Conservation (phyloP, 768 basidiomycete genomes). For the Suillus alpinus region DNA sequence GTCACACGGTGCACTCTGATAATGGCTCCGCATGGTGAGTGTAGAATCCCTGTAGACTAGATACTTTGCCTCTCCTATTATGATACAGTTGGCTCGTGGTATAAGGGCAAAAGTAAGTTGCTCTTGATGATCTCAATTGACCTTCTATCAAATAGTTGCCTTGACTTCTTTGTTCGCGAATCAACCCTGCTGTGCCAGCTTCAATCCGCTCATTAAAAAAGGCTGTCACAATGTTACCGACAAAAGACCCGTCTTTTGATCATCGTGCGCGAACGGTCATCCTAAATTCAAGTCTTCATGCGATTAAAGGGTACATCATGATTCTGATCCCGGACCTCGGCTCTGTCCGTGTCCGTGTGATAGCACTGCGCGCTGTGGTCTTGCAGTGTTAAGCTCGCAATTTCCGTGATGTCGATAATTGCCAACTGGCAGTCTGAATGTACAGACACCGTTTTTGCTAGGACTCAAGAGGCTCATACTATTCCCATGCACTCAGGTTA, state of each 20-base stretch:
- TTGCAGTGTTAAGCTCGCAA: background rate
- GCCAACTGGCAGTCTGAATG: background rate
- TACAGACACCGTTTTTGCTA: background rate
- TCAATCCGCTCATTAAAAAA: background rate
- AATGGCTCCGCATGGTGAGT: background rate
- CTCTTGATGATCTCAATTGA: background rate
- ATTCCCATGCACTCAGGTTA: background rate
- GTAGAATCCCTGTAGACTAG: background rate
- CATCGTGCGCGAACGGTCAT: background rate
- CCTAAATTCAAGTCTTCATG: background rate
- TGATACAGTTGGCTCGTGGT: background rate
- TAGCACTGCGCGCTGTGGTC: background rate
- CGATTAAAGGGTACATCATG: background rate
- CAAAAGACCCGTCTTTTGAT: background rate
- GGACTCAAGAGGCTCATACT: background rate
- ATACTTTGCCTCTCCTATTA: too few relatives aligned
- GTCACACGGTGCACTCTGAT: background rate
- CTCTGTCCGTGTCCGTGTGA: background rate
- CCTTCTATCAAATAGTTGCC: too few relatives aligned
- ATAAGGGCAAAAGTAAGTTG: background rate
- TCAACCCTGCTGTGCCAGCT: background rate
- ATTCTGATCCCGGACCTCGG: background rate
- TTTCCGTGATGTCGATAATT: background rate
- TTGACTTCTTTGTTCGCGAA: too few relatives aligned
- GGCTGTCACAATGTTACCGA: background rate